These are phyloP conservation scores for Naganishia vishniacii DNA, from an alignment of 768 basidiomycete genomes.

Conservation along the genomic window DNA sequence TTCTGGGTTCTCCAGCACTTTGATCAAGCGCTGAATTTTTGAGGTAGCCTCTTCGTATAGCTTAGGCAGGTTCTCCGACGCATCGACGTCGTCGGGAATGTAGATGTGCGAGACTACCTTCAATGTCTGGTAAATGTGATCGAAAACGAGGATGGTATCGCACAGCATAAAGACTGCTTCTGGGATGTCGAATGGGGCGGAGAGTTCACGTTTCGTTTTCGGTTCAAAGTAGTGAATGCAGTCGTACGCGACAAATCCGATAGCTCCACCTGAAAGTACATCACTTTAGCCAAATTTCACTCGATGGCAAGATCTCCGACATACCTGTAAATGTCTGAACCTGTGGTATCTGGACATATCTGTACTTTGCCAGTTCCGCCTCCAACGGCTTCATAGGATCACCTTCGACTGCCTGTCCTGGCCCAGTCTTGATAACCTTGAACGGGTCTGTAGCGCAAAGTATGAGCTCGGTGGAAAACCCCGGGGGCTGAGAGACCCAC, in stretches of 20 bases:
- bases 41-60: constrained; percentile 82
- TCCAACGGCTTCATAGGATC: constrained; percentile 83
- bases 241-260: constrained; percentile 96
- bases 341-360: constrained; percentile 85
- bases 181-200: constrained; percentile 69
- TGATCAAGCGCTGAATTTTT: constrained; percentile 76
- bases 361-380: constrained; percentile 75
- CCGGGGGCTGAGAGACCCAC: constrained; percentile 52
- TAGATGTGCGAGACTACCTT: constrained; percentile 96
- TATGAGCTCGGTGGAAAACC: not conserved
- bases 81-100: constrained; percentile 63
- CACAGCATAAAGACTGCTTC: constrained; percentile 93
- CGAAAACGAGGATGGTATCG: constrained; percentile 91
- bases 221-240: constrained; percentile 96
- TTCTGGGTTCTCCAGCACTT: constrained; percentile 59
- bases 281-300: no score
- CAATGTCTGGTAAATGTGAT: constrained; percentile 89
- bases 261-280: constrained; percentile 66
- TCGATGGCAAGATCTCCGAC: no score
- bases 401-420: constrained; percentile 70
- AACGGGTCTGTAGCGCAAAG: constrained; percentile 66
- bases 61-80: constrained; percentile 58
- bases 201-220: constrained; percentile 57
- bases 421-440: constrained; percentile 84
- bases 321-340: constrained; percentile 77